Percentiles rank a stretch among this genome's conserved stretches.
Conservation (phyloP, 768 basidiomycete species). For the Amanita jacksonii region DNA sequence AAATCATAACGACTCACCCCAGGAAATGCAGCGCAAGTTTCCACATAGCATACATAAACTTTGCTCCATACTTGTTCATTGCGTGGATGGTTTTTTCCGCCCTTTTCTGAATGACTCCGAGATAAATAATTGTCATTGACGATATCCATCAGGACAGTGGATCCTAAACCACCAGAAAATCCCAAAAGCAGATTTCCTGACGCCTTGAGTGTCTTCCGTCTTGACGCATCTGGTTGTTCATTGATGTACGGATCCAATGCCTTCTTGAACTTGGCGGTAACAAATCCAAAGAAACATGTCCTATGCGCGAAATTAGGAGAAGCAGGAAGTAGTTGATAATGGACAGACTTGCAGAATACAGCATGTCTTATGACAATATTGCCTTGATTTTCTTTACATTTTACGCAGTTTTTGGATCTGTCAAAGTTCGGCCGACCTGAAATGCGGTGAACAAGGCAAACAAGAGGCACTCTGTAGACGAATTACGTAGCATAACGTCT, state of each 20-base stretch:
- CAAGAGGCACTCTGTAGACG: not conserved
- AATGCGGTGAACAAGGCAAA: not conserved
- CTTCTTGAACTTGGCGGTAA: conserved; percentile 55
- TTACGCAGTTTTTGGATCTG: conserved; percentile 58
- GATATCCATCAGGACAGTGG: conserved; percentile 63
- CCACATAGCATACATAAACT: conserved; percentile 60
- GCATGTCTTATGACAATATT: conserved; percentile 71
- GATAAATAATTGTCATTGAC: conserved; percentile 51
- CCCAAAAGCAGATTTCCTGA: conserved; percentile 59
- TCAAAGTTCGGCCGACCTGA: conserved; percentile 61
- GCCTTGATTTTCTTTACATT: conserved; percentile 57
- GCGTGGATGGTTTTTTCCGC: conserved; percentile 60
- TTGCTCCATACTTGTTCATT: conserved; percentile 53
- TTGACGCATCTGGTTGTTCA: conserved; percentile 39
- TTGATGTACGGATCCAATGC: conserved; percentile 59
- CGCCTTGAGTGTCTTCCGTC: conserved; percentile 54
- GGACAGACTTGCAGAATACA: conserved; percentile 72
- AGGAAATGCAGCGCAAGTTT: conserved; percentile 50
- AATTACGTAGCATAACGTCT: conserved; percentile 6
- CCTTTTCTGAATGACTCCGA: conserved; percentile 23
- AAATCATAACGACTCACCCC: conserved; percentile 34
- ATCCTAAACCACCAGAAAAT: conserved; percentile 74
- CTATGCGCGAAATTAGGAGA: conserved; percentile 10
- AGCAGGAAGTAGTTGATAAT: conserved; percentile 3
- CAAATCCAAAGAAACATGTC: conserved; percentile 53